Evolutionary conservation across 805 yeast species (phyloP), one percentile per base, ranked within the genome.

Genomic region (Tetrapisispora arboricola): DNA sequence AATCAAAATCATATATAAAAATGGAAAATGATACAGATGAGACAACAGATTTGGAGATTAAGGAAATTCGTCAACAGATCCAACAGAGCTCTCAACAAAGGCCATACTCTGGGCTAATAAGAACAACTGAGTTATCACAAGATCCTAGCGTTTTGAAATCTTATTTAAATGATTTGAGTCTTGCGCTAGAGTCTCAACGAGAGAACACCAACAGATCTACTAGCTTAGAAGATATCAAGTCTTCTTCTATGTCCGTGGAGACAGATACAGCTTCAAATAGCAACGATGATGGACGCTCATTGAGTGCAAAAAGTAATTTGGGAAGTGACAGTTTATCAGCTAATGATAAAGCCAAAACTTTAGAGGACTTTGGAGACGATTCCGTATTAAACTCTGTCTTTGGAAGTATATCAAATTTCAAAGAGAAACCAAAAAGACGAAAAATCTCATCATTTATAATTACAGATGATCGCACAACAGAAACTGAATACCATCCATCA

Each of bases 141-240:
- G 51, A 55, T 30, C 45, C 49, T 1, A 27, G 10, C n/a, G 57
- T 49, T 16, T 32, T 51, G n/a, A 44, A 46, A 32, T 36, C 45
- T 12, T 53, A 49, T 36, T 32, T 55, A 21, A 44, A 44, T 20
- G 60, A 55, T 37, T 32, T 55, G 27, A 55, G 60, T 39, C 40
- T 47, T 15, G 53, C 50, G 17, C 35, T 54, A 29, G 51, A 41
- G 9, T 43, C 53, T 12, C 51, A 46, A 44, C 46, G 44, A 9
- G 44, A 37, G 32, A 29, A 20, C n/a, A 27, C 11, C 11, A 18
- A 15, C 13, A 19, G 27, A 4, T 30, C 36, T 22, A 38, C 21
- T 22, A 38, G 28, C 8, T n/a, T 18, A 5, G 41, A 38, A 12
- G 29, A 26, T 19, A 26, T 38, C 16, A 21, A 20, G 11, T 15